Evolutionary conservation across 164 flowering plant species (phyloP).

Genomic region (Echeveria elegans): DNA sequence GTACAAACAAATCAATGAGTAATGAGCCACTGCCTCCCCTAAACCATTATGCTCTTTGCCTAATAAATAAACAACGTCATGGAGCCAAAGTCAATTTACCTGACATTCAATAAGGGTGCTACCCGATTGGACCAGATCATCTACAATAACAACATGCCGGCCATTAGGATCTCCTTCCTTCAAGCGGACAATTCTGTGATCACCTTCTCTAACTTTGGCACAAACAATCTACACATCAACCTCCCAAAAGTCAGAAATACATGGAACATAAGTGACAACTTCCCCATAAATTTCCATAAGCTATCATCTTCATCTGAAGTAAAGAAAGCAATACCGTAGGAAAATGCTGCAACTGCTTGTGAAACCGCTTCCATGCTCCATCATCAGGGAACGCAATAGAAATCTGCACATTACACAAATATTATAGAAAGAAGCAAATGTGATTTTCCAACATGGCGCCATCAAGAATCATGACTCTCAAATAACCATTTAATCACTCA

Average conservation of each 20-base stretch:
- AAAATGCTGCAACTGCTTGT: constrained; percentile 94
- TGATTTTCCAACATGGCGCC: background rate
- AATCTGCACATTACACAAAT: constrained; percentile 35
- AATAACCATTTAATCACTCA: background rate
- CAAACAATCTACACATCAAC: constrained; percentile 62
- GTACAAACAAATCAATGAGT: background rate
- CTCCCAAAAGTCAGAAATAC: background rate
- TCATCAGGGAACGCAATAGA: constrained; percentile 98
- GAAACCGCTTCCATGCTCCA: constrained; percentile 98
- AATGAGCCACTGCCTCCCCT: background rate
- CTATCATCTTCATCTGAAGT: background rate
- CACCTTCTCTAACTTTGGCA: constrained; percentile 93
- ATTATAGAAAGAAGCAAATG: constrained; percentile 10
- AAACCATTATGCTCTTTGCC: background rate
- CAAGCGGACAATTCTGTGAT: constrained; percentile 78
- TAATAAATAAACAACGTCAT: background rate
- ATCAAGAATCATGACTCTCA: background rate
- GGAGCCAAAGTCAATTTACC: constrained; percentile 27
- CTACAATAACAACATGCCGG: constrained; percentile 93
- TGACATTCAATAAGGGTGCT: constrained; percentile 95
- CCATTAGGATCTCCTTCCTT: constrained; percentile 93
- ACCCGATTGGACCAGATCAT: constrained; percentile 98
- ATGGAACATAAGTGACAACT: background rate
- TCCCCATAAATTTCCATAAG: background rate
- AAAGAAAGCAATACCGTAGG: constrained; percentile 48